A percentile compares a stretch with the other conserved stretches of the same genome.
Evolutionary conservation across 2,329 filamentous ascomycete species (phyloP).

Genomic region (Hymenoscyphus occultus): DNA sequence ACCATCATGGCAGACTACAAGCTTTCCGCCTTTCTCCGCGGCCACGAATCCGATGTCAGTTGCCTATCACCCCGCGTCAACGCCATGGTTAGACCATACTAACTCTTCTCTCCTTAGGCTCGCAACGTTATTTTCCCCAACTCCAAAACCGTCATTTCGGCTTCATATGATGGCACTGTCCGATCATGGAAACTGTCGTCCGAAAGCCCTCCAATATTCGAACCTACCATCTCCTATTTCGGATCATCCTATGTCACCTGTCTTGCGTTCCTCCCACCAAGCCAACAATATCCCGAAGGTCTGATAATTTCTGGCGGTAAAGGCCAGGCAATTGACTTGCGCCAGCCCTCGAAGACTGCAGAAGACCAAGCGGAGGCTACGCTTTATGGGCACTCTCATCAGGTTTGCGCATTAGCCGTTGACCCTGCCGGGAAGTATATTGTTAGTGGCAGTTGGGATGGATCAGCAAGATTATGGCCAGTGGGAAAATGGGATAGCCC

Average conservation of each 20-base stretch:
- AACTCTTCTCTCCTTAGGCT: conserved; percentile 56
- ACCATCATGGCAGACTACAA: conserved; percentile 76
- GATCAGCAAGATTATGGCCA: conserved; percentile 80
- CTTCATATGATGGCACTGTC: conserved; percentile 88
- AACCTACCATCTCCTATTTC: conserved; percentile 74
- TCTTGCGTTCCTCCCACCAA: conserved; percentile 71
- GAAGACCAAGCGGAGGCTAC: conserved; percentile 81
- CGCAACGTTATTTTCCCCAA: conserved; percentile 78
- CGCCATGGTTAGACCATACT: conserved; percentile 10
- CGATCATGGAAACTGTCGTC: conserved; percentile 75
- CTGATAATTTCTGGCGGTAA: conserved; percentile 85
- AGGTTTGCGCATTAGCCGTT: conserved; percentile 83
- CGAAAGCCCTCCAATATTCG: conserved; percentile 66
- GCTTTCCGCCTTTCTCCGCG: conserved; percentile 83
- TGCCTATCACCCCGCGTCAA: not conserved
- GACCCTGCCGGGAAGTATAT: conserved; percentile 69
- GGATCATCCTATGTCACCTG: conserved; percentile 86
- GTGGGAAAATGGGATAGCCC: conserved; percentile 82
- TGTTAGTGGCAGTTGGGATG: conserved; percentile 93
- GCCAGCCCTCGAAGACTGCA: conserved; percentile 63
- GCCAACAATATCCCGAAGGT: conserved; percentile 65
- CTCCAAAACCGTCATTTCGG: conserved; percentile 71
- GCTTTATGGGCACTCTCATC: conserved; percentile 80
- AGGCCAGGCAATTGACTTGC: conserved; percentile 89
- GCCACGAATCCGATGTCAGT: conserved; percentile 90